These are phyloP conservation scores for Boletus insuetus DNA, from an alignment of 768 basidiomycete genomes.

Conservation along the genomic window DNA sequence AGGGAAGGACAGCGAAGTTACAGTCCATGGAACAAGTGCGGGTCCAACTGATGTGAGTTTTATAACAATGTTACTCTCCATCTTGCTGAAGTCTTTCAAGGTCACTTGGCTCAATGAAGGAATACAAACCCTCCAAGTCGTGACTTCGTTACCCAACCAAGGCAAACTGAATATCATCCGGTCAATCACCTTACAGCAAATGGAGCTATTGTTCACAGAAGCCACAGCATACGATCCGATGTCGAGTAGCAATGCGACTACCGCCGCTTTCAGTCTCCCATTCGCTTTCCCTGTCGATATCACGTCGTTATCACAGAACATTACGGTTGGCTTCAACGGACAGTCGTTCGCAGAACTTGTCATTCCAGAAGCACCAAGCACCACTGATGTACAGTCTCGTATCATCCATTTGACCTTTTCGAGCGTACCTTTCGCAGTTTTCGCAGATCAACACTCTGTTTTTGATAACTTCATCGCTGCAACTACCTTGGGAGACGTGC, in stretches of 20 bases:
- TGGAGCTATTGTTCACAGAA: slow-evolving; percentile 57
- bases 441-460: slow-evolving; percentile 42
- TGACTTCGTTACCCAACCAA: slow-evolving; percentile 59
- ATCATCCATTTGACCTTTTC: slow-evolving; percentile 60
- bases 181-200: slow-evolving; percentile 56
- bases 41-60: slow-evolving; percentile 52
- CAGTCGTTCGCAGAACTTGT: slow-evolving; percentile 57
- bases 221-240: slow-evolving; percentile 55
- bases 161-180: slow-evolving; percentile 63
- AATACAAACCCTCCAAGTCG: slow-evolving; percentile 59
- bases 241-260: slow-evolving; percentile 57
- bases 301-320: slow-evolving; percentile 55
- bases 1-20: slow-evolving; percentile 57
- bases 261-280: slow-evolving; percentile 63
- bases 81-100: slow-evolving; percentile 30
- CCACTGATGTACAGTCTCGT: slow-evolving; percentile 60
- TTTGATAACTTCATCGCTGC: slow-evolving; percentile 63
- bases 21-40: slow-evolving; percentile 57
- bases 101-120: slow-evolving; percentile 73
- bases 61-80: neutral
- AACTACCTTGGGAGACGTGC: slow-evolving; percentile 47
- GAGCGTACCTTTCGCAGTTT: slow-evolving; percentile 58
- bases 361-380: slow-evolving; percentile 54
- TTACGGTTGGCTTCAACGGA: slow-evolving; percentile 50
- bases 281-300: slow-evolving; percentile 73